A percentile compares a stretch with the other conserved stretches of the same genome.
These are phyloP conservation scores for Phaeomoniella chlamydospora DNA, from an alignment of 2,329 filamentous ascomycete species.

Conservation along the genomic window DNA sequence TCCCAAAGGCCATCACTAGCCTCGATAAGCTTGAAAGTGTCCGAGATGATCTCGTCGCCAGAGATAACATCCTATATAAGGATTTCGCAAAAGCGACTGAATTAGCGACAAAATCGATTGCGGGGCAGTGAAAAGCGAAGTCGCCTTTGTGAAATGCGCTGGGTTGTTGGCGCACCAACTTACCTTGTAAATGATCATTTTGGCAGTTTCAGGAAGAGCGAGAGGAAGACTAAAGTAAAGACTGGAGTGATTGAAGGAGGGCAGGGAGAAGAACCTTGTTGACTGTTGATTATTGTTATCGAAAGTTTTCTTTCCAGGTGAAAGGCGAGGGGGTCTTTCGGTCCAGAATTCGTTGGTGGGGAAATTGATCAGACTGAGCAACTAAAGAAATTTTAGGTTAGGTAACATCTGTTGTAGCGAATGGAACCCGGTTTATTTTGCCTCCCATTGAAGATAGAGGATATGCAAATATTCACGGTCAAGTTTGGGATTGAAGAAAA, in stretches of 20 bases:
- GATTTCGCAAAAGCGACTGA: no score
- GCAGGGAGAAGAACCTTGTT: not conserved
- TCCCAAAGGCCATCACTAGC: constrained; percentile 73
- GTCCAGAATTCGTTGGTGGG: not conserved
- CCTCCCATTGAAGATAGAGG: no score
- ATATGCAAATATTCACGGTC: no score
- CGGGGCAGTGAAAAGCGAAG: not conserved
- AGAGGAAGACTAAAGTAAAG: constrained; percentile 4
- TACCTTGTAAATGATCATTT: constrained; percentile 64
- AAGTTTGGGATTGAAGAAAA: not conserved
- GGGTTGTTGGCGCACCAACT: constrained; percentile 9
- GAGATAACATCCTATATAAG: constrained; percentile 65
- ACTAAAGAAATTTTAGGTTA: not conserved
- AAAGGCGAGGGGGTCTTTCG: constrained; percentile 11
- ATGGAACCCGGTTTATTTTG: no score
- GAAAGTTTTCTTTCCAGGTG: constrained; percentile 6
- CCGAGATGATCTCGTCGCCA: constrained; percentile 92
- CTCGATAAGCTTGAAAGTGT: constrained; percentile 75
- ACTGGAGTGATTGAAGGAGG: constrained; percentile 7
- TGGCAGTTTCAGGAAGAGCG: constrained; percentile 25
- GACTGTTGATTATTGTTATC: not conserved
- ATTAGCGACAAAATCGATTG: not conserved
- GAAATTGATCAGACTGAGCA: not conserved
- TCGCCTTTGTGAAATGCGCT: no score
- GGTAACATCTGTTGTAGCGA: no score